Percentiles rank a stretch among this genome's conserved stretches.
Evolutionary conservation across 176 grass and related monocot genomes (phyloP).

Genomic region (Neostapfia colusana): DNA sequence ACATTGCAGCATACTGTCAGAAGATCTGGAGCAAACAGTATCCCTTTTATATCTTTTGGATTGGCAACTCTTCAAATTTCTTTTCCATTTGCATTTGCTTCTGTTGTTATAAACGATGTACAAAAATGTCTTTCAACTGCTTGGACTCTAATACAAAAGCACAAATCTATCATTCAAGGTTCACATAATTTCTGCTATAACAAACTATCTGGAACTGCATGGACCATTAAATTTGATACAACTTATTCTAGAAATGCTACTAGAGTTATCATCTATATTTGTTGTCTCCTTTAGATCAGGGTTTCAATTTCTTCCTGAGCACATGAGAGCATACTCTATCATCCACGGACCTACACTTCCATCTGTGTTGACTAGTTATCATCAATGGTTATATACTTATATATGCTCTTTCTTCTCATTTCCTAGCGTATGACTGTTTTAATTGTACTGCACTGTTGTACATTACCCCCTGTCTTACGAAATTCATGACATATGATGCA

Average conservation of each 20-base stretch:
- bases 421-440: background rate
- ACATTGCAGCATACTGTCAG: conserved; percentile 75
- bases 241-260: background rate
- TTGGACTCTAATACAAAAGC: background rate
- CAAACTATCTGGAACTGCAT: background rate
- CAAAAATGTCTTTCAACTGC: background rate
- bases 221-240: background rate
- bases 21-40: conserved; percentile 91
- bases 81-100: background rate
- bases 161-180: background rate
- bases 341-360: background rate
- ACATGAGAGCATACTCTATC: background rate
- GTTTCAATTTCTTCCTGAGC: background rate
- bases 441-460: background rate
- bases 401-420: background rate
- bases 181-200: background rate
- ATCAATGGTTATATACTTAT: conserved; percentile 3
- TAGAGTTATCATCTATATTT: background rate
- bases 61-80: background rate
- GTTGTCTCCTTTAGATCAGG: background rate
- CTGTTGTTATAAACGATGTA: background rate
- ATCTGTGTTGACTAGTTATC: conserved; percentile 7
- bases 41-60: conserved; percentile 47
- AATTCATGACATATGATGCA: conserved; percentile 18
- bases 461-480: background rate